phyloP scores from a whole-genome alignment of 352 stramenopile species.

The Globisporangium spinosum region DNA sequence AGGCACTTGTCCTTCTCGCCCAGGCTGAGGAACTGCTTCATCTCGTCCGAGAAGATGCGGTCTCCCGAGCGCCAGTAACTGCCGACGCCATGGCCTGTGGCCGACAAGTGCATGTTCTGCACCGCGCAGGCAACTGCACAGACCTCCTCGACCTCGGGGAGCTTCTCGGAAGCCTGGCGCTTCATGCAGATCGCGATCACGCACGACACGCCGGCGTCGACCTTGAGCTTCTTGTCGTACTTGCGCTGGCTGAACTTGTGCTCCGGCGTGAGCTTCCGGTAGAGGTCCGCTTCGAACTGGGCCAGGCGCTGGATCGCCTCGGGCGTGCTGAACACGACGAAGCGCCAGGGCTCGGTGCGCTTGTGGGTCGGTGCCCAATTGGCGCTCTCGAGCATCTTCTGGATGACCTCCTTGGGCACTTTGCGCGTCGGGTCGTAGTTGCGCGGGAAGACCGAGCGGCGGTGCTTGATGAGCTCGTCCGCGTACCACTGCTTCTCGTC shows the following conservation, averaged over 20 bases:
- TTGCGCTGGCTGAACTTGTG: constrained; percentile 79
- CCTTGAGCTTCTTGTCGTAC: constrained; percentile 72
- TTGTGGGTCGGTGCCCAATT: constrained; percentile 85
- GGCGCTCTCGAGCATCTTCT: constrained; percentile 74
- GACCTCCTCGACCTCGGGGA: constrained; percentile 81
- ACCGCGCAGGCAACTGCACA: constrained; percentile 73
- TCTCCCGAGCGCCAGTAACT: constrained; percentile 81
- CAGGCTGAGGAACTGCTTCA: constrained; percentile 76
- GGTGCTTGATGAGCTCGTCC: constrained; percentile 74
- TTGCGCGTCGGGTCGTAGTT: constrained; percentile 55
- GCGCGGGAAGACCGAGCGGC: constrained; percentile 72
- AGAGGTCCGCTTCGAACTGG: constrained; percentile 62
- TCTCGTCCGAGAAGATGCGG: constrained; percentile 60
- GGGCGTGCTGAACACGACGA: constrained; percentile 62
- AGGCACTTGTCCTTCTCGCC: constrained; percentile 72
- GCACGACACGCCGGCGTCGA: constrained; percentile 59
- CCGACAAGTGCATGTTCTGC: constrained; percentile 82
- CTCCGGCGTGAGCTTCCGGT: constrained; percentile 56
- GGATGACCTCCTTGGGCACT: constrained; percentile 53
- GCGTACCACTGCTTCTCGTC: constrained; percentile 48
- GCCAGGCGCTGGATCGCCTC: constrained; percentile 58
- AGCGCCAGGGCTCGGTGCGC: constrained; percentile 82
- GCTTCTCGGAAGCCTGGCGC: constrained; percentile 75
- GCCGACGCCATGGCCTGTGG: constrained; percentile 55
- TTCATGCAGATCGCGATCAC: constrained; percentile 87